Percentiles rank a stretch among this genome's conserved stretches.
Evolutionary conservation across 768 basidiomycete genomes (phyloP).

Genomic region (Naematelia encephala): DNA sequence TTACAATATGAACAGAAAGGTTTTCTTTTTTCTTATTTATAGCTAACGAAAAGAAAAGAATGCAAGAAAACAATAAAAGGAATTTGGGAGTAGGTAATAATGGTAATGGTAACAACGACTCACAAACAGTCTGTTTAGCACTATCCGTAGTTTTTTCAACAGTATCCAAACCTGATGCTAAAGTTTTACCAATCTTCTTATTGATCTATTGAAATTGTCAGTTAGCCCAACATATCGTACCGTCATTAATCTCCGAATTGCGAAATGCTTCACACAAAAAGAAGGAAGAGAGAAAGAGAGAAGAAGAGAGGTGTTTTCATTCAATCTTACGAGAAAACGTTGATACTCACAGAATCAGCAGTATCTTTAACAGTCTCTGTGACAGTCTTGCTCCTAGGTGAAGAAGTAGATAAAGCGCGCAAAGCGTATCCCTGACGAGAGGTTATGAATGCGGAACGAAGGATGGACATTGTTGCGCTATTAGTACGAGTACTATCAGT

Average conservation of each 20-base stretch:
- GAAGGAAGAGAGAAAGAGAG: neutral
- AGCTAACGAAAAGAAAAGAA: neutral
- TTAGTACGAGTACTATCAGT: too few relatives aligned
- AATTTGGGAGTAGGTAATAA: neutral
- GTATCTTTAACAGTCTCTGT: conserved; percentile 38
- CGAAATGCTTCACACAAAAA: neutral
- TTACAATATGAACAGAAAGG: too few relatives aligned
- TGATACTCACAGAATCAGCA: conserved; percentile 35
- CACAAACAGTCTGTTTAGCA: conserved; percentile 29
- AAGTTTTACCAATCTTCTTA: conserved; percentile 39
- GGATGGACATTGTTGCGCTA: conserved; percentile 28
- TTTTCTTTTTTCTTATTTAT: too few relatives aligned
- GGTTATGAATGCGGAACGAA: conserved; percentile 3
- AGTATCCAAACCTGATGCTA: conserved; percentile 29
- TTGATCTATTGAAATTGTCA: conserved; percentile 23
- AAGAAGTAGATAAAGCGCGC: conserved; percentile 25
- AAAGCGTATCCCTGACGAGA: conserved; percentile 2
- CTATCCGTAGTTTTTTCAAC: conserved; percentile 17
- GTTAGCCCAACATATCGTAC: too few relatives aligned
- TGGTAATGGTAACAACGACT: conserved; percentile 6
- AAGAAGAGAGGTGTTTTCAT: conserved; percentile 5
- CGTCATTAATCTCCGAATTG: too few relatives aligned
- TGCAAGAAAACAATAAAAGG: neutral
- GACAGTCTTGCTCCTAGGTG: conserved; percentile 20
- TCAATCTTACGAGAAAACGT: neutral